Base-by-base conservation (phyloP, 1,139 yeast genomes). In the Meyerozyma sp. region DNA sequence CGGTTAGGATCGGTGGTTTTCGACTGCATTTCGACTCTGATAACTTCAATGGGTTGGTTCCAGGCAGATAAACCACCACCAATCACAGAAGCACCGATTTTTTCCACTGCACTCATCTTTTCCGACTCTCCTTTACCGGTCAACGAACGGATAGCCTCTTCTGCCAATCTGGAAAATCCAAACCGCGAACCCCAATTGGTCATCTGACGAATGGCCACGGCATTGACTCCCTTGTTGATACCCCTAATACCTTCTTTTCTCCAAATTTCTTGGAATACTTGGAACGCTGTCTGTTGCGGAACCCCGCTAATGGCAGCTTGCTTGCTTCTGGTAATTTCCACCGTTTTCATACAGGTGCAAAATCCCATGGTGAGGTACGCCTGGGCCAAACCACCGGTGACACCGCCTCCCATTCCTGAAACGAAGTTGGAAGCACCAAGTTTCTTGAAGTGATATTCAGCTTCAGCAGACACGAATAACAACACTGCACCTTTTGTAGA, bases 151-250 rank as follows among this genome's bases (percentile, higher is more conserved):
- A 93, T 89, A 8, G 70, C 75, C 55, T 87, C 95, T 71, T 93
- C 98, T 23, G 96, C 95, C 59, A 91, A 77, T 62, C 98, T 81
- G 14, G 96, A 79, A 41, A 93, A 75, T 32, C 98, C 98, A 61
- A 91, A 91, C 62, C 98, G 79, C 26, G 97, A 89, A 43, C 98
- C 98, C 98, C 98, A 93, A 68, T 93, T 93, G 55, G 98, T 91
- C 86, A 90, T 86, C 66, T 93, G 98, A 70, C 98, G 85, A 56
- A 93, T 86, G 28, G 98, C 98, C 48, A 93, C 98, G n/a, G 98
- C 98, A 61, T 93, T 93, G 49, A 93, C 98, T 63, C 98, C 98
- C 70, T 86, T 90, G 69, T 93, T 93, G 61, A 93, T 89, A 56
- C 98, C 98, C 56, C 84, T 75, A 47, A 93, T 79, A 54, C 98